Percentiles rank a stretch among this genome's conserved stretches.
Evolutionary conservation across 257 asterid species (phyloP).

Genomic region (Verbascum thapsus): DNA sequence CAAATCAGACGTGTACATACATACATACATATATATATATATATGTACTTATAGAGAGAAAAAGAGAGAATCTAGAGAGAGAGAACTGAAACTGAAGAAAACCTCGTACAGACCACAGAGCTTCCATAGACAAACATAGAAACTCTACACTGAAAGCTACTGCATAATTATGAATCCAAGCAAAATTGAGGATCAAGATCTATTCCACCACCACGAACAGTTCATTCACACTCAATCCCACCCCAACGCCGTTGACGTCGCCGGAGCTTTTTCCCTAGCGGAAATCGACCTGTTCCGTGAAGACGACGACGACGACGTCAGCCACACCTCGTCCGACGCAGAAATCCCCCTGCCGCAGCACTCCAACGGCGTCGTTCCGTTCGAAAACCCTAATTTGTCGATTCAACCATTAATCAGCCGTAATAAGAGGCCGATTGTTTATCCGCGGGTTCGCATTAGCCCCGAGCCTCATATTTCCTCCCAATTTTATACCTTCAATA

Average conservation of each 20-base stretch:
- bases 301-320: slow-evolving; percentile 76
- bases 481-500: slow-evolving; percentile 89
- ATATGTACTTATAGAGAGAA: slow-evolving; percentile 6
- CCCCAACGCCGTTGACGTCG: slow-evolving; percentile 62
- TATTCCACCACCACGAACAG: slow-evolving; percentile 52
- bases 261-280: slow-evolving; percentile 61
- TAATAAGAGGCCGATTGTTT: slow-evolving; percentile 29
- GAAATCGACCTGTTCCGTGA: slow-evolving; percentile 75
- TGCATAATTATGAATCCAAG: slow-evolving; percentile 57
- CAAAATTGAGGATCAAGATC: slow-evolving; percentile 75
- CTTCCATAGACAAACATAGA: slow-evolving; percentile 27
- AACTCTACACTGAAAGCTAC: background rate
- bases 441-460: slow-evolving; percentile 42
- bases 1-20: background rate
- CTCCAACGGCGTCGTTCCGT: slow-evolving; percentile 33
- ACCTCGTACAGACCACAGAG: slow-evolving; percentile 27
- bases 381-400: slow-evolving; percentile 58
- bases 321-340: slow-evolving; percentile 79
- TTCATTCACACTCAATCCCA: slow-evolving; percentile 48
- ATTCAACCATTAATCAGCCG: slow-evolving; percentile 27
- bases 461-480: slow-evolving; percentile 87
- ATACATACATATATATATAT: background rate
- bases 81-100: slow-evolving; percentile 16
- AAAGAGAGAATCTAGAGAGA: slow-evolving; percentile 23
- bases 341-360: slow-evolving; percentile 49